phyloP scores from a whole-genome alignment of 2,329 filamentous ascomycete genomes.

The Neofusicoccum sp. region DNA sequence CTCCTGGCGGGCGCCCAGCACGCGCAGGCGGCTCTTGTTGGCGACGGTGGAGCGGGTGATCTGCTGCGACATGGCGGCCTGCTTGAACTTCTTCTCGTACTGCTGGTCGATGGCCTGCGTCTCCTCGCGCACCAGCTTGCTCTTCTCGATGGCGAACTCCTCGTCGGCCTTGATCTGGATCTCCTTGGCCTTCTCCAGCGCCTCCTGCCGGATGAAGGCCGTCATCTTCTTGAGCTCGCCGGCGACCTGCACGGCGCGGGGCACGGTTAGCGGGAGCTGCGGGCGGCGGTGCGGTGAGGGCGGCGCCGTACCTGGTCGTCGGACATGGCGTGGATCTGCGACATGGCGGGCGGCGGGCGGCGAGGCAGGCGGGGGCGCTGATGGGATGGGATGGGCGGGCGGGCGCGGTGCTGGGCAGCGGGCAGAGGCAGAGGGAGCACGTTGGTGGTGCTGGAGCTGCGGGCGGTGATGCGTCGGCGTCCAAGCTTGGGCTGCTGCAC shows the following conservation, averaged over 20 bases:
- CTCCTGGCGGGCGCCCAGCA: constrained; percentile 84
- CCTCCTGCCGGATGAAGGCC: constrained; percentile 98
- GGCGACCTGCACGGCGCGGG: constrained; percentile 67
- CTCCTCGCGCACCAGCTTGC: constrained; percentile 95
- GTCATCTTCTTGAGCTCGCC: constrained; percentile 99
- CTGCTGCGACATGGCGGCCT: constrained; percentile 97
- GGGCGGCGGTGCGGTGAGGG: constrained; percentile 20
- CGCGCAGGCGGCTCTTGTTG: constrained; percentile 91
- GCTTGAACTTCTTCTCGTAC: constrained; percentile 99
- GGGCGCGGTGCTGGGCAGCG: constrained; percentile 4
- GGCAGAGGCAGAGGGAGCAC: too few species aligned
- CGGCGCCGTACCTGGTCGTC: constrained; percentile 78
- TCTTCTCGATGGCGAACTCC: constrained; percentile 98
- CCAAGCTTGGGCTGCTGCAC: background rate
- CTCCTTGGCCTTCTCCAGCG: constrained; percentile 92
- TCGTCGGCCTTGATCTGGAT: constrained; percentile 98
- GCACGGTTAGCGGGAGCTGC: constrained; percentile 27
- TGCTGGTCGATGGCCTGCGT: constrained; percentile 85
- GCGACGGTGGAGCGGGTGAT: constrained; percentile 94
- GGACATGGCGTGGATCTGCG: constrained; percentile 89
- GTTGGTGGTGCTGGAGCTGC: constrained; percentile 4
- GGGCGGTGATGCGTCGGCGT: constrained; percentile 4
- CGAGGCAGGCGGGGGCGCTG: too few species aligned
- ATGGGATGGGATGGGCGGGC: background rate
- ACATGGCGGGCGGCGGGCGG: constrained; percentile 69